Evolutionary conservation across 257 asterid genomes (phyloP).

Genomic region (Vinca minor): DNA sequence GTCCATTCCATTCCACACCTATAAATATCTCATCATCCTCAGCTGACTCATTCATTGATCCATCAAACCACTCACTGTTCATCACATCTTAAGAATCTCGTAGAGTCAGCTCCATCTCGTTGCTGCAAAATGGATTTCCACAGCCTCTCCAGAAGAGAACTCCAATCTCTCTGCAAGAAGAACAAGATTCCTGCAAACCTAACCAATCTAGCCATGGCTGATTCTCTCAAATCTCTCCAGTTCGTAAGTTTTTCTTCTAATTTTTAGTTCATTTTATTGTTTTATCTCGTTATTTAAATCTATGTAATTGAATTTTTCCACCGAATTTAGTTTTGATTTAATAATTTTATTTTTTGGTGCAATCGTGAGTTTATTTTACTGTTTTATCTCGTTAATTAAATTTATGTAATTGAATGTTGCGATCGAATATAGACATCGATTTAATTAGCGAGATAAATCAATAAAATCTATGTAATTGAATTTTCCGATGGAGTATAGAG

Average conservation of each 20-base stretch:
- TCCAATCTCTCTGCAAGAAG: conserved; percentile 69
- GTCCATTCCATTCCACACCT: conserved; percentile 10
- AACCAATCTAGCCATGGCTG: conserved; percentile 59
- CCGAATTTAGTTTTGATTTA: neutral
- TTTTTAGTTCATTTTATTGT: neutral
- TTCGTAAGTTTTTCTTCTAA: conserved; percentile 28
- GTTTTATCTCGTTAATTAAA: too few species aligned
- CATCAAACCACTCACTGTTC: neutral
- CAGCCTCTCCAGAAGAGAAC: conserved; percentile 53
- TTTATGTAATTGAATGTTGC: neutral
- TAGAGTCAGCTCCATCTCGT: conserved; percentile 8
- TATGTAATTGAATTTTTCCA: neutral
- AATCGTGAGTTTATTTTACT: too few species aligned
- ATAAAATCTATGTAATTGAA: too few species aligned
- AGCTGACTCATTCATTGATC: conserved; percentile 18
- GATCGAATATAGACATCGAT: too few species aligned
- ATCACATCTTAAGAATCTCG: neutral
- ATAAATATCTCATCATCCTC: conserved; percentile 11
- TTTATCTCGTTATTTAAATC: neutral
- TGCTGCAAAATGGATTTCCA: conserved; percentile 51
- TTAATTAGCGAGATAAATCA: too few species aligned
- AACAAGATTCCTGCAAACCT: conserved; percentile 61
- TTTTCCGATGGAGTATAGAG: too few species aligned
- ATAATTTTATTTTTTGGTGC: too few species aligned
- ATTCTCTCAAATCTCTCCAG: conserved; percentile 51